Percentiles rank a stretch among this genome's conserved stretches.
phyloP scores from a whole-genome alignment of 768 basidiomycete species.

The Hemileccinum rubropunctum region DNA sequence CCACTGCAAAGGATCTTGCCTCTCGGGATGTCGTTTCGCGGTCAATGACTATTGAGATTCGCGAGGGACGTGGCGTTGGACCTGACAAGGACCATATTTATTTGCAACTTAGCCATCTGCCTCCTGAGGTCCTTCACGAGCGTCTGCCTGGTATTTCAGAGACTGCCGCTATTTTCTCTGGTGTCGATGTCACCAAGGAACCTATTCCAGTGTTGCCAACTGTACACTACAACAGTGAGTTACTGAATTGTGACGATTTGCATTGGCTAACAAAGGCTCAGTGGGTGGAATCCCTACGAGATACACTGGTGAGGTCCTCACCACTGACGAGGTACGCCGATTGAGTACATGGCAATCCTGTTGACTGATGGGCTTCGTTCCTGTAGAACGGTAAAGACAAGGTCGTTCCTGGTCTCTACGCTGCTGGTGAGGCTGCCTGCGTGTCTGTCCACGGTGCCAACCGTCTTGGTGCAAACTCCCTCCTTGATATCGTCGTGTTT shows the following conservation, averaged over 20 bases:
- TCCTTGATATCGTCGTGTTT: constrained; percentile 98
- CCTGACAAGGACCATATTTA: constrained; percentile 97
- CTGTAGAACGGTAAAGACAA: constrained; percentile 79
- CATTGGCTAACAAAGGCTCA: constrained; percentile 29
- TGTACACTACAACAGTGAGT: constrained; percentile 97
- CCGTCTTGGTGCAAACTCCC: constrained; percentile 98
- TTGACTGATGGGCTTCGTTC: background rate
- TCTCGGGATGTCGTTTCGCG: constrained; percentile 99
- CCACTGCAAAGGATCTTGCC: constrained; percentile 98
- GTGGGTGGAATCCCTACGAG: constrained; percentile 99
- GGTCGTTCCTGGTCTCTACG: constrained; percentile 94
- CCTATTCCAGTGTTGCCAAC: constrained; percentile 98
- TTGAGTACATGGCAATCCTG: background rate
- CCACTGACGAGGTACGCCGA: constrained; percentile 58
- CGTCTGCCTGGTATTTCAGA: constrained; percentile 99
- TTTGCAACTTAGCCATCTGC: constrained; percentile 95
- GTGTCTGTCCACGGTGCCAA: constrained; percentile 99
- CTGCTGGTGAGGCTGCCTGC: constrained; percentile 97
- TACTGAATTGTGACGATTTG: background rate
- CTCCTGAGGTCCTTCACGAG: constrained; percentile 93
- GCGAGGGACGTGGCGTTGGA: constrained; percentile 98
- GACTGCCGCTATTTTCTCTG: constrained; percentile 97
- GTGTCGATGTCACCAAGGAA: constrained; percentile 99
- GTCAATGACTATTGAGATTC: constrained; percentile 98
- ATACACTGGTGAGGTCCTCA: constrained; percentile 97